Conservation (phyloP, 1,284 basidiomycete genomes). For the Ceratobasidium sp. region DNA sequence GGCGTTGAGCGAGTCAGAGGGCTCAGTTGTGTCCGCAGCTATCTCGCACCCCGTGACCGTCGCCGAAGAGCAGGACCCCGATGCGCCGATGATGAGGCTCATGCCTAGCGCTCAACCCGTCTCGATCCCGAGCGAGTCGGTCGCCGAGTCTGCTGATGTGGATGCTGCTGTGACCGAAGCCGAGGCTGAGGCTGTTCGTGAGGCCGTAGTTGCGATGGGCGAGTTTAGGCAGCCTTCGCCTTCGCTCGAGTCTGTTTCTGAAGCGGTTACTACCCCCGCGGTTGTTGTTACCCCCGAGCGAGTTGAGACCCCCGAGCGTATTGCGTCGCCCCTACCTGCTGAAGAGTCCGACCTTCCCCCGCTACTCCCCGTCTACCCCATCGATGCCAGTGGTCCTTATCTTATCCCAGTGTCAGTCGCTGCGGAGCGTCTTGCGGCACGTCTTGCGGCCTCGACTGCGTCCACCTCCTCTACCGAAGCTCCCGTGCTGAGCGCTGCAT, state of each 20-base stretch:
- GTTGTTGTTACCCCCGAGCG: background rate
- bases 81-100: constrained; percentile 35
- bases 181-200: background rate
- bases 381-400: no score
- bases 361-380: no score
- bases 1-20: background rate
- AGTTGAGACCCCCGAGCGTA: constrained; percentile 5
- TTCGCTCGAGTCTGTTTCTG: constrained; percentile 6
- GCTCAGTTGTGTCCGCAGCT: background rate
- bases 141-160: constrained; percentile 10
- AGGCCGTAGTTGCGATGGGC: background rate
- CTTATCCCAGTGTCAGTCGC: background rate
- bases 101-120: constrained; percentile 31
- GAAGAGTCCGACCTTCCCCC: constrained; percentile 20
- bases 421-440: constrained; percentile 18
- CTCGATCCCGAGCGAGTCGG: constrained; percentile 24
- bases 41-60: constrained; percentile 7
- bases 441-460: no score
- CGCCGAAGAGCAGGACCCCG: constrained; percentile 33
- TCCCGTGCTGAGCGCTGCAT: constrained; percentile 65
- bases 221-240: background rate
- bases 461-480: no score
- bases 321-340: constrained; percentile 23
- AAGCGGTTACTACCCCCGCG: background rate
- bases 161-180: background rate